Evolutionary conservation across 768 basidiomycete genomes (phyloP), one percentile per base, ranked within the genome.

Genomic region (Podaxis sp.): DNA sequence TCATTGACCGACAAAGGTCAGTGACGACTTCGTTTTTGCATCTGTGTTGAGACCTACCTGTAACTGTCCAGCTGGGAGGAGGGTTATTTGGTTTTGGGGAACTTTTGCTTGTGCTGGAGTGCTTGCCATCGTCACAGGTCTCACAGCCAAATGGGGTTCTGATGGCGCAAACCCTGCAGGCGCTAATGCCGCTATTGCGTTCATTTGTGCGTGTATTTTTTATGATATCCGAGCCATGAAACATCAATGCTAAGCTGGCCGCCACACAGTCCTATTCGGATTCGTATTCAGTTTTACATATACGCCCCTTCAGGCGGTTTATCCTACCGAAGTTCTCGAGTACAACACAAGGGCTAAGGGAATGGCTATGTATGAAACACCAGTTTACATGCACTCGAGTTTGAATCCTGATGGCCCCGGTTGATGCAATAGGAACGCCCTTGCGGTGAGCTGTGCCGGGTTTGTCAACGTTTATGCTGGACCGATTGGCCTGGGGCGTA

Each of bases 261-360:
- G 62, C 30, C 71, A 30, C 68, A 63, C 73, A 80, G 78, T 85
- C 76, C 66, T 86, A 22, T 84, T 86, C 71, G 82, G 80, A 61
- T 80, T 82, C 65, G 78, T 83, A 58, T 85, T 76, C 71, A 81
- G 79, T 38, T 77, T 84, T 61, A 76, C 84, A 22, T 86, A 86
- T 68, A 84, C 85, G 4, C 85, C 85, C 10, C 77, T 87, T 26
- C 86, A 87, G 71, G 84, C 80, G 0, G 69, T 85, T 5, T 84
- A 85, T 63, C 83, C 85, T 3, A 79, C 80, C 20, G 86, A 87
- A 65, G 82, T 81, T 66, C 72, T 87, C 17, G 76, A 81, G 58
- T 84, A 82, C 56, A 85, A 82, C 46, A 81, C 84, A 33, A 80
- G 85, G 49, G 85, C 85, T 4, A 87, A 87, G 70, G 86, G 86